Percentiles rank a stretch among this genome's conserved stretches.
Conservation (phyloP, 306 rosid species). For the Hippophae gyantsensis region DNA sequence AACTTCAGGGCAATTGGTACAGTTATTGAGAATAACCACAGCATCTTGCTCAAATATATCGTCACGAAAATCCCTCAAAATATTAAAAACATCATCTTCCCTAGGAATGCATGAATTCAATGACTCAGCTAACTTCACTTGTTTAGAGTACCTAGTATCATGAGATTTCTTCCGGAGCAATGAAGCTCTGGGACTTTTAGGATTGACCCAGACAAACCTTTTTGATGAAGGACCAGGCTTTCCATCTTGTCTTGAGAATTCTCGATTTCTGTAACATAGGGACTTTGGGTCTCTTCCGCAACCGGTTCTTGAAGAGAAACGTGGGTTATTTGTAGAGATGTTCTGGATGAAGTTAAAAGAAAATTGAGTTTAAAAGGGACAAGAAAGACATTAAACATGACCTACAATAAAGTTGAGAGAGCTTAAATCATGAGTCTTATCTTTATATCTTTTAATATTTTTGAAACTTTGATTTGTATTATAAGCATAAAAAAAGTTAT, state of each 20-base stretch:
- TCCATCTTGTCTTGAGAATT: slow-evolving; percentile 20
- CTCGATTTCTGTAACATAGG: slow-evolving; percentile 10
- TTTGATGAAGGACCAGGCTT: slow-evolving; percentile 34
- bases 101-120: slow-evolving; percentile 44
- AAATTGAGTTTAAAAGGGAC: slow-evolving; percentile 18
- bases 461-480: no score
- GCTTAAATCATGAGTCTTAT: no score
- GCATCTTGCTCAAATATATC: slow-evolving; percentile 41
- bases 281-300: slow-evolving; percentile 20
- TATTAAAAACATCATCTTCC: slow-evolving; percentile 24
- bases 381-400: no score
- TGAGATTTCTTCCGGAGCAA: slow-evolving; percentile 50
- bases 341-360: slow-evolving; percentile 21
- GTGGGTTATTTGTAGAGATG: slow-evolving; percentile 37
- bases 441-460: no score
- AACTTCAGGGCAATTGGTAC: slow-evolving; percentile 41
- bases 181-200: slow-evolving; percentile 72
- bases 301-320: slow-evolving; percentile 53
- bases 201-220: slow-evolving; percentile 73
- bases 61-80: slow-evolving; percentile 36
- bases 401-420: no score
- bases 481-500: no score
- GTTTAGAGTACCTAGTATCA: slow-evolving; percentile 45
- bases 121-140: slow-evolving; percentile 40
- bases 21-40: slow-evolving; percentile 40